Evolutionary conservation across 805 yeast genomes (phyloP).

Genomic region (Candida nonsorbophila): DNA sequence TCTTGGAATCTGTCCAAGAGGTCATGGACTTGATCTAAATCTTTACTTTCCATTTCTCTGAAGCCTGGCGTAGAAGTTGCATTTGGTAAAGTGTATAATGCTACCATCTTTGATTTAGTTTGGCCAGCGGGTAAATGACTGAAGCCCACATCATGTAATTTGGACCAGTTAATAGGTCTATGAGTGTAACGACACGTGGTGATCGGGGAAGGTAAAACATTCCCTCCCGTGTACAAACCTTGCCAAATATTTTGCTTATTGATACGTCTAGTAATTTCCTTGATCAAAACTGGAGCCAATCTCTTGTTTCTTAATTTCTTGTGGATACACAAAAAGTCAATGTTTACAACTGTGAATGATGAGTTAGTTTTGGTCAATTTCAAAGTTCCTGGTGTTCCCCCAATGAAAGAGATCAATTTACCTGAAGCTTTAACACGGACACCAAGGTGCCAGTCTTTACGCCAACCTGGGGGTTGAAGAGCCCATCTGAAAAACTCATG

Average conservation of each 20-base stretch:
- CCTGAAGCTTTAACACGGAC: conserved; percentile 76
- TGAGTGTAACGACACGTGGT: conserved; percentile 86
- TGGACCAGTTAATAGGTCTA: conserved; percentile 90
- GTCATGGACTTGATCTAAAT: conserved; percentile 57
- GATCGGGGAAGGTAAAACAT: conserved; percentile 87
- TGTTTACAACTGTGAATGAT: conserved; percentile 66
- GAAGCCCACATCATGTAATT: conserved; percentile 85
- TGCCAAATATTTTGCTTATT: conserved; percentile 86
- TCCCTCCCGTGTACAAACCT: conserved; percentile 92
- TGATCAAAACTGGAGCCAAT: conserved; percentile 88
- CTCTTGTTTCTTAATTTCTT: conserved; percentile 91
- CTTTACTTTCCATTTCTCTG: conserved; percentile 52
- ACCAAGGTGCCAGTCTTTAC: conserved; percentile 85
- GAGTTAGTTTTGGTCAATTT: conserved; percentile 48
- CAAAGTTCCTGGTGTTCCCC: conserved; percentile 79
- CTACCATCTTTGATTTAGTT: conserved; percentile 63
- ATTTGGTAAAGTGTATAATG: conserved; percentile 53
- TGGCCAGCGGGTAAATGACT: conserved; percentile 69
- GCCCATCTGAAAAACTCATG: conserved; percentile 89
- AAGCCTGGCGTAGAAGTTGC: conserved; percentile 47
- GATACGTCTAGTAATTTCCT: conserved; percentile 90
- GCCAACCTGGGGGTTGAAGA: conserved; percentile 89
- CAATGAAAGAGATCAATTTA: conserved; percentile 84
- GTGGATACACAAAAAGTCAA: conserved; percentile 91
- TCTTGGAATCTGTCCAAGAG: conserved; percentile 60